Evolutionary conservation across 225 moss, liverwort and hornwort genomes (phyloP), one percentile per base, ranked within the genome.

Genomic region (Pseudisothecium myosuroides): DNA sequence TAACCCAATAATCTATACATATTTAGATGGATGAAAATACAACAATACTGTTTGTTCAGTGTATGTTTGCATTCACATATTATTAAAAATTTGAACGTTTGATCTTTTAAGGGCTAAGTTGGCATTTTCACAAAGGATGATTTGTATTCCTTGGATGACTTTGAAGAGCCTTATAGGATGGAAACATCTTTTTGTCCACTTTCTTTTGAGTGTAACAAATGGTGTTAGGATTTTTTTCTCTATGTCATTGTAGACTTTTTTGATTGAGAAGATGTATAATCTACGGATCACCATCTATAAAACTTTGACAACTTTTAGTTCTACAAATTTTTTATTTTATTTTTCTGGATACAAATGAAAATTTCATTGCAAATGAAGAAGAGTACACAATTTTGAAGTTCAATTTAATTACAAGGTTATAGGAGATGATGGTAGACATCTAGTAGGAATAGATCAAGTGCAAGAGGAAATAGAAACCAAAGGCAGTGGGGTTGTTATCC

Each of bases 401-500:
- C 24, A 68, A 68, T 41, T 71, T 14, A 68, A 68, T n/a, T n/a
- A 3, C 12, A 12, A 37, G 20, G 7, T 14, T 5, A 26, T 26
- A 39, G 14, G 24, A 39, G 24, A 39, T 13, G 12, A 50, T 50
- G 16, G 16, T 52, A 52, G 16, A 52, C 52, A 16, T 52, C 52
- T 5, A 69, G n/a, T n/a, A n/a, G n/a, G n/a, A n/a, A 5, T 14
- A 71, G 14, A 37, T 37, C 6, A 28, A 72, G 17, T 72, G 10
- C 5, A 27, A 28, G 41, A 17, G 0, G 3, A 28, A 72, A 28
- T 0, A 0, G 0, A 45, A 73, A 26, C 9, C 1, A 0, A 23
- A 9, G 3, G 71, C 14, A 24, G 4, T 0, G 2, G 4, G 5
- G 4, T 37, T 21, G 7, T 4, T 12, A n/a, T 1, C 12, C 5